These are phyloP conservation scores for Podospora tetraspora DNA, from an alignment of 495 filamentous ascomycete species.

Conservation along the genomic window DNA sequence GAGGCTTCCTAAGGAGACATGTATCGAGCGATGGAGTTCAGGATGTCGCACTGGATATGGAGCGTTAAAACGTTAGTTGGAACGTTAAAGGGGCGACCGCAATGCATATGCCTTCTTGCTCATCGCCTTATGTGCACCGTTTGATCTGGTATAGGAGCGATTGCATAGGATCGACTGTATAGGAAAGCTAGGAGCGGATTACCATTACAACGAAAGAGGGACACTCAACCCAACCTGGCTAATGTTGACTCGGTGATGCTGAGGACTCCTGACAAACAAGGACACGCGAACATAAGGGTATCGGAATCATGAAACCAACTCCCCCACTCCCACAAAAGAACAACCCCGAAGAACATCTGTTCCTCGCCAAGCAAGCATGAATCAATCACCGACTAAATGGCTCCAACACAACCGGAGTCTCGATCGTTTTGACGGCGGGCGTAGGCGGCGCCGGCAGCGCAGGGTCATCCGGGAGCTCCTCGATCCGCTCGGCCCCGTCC, in stretches of 20 bases:
- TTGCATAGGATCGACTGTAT: neutral
- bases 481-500: constrained; percentile 23
- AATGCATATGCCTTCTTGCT: neutral
- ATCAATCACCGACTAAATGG: neutral
- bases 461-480: constrained; percentile 33
- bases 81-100: no score
- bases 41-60: neutral
- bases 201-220: neutral
- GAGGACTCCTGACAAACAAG: neutral
- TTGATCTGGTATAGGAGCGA: neutral
- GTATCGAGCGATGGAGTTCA: neutral
- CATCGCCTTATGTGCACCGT: neutral
- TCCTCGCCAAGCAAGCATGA: neutral
- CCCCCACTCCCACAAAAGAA: neutral
- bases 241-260: neutral
- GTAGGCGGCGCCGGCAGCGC: constrained; percentile 18
- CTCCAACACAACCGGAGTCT: constrained; percentile 14
- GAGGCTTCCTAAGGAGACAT: neutral
- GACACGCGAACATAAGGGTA: neutral
- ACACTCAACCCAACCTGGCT: neutral
- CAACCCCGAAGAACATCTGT: neutral
- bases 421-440: neutral
- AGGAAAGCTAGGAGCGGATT: neutral
- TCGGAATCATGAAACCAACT: neutral
- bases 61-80: no score